Evolutionary conservation across 1,284 basidiomycete genomes (phyloP), one percentile per base, ranked within the genome.

Genomic region (Fomitiporia mediterranea): DNA sequence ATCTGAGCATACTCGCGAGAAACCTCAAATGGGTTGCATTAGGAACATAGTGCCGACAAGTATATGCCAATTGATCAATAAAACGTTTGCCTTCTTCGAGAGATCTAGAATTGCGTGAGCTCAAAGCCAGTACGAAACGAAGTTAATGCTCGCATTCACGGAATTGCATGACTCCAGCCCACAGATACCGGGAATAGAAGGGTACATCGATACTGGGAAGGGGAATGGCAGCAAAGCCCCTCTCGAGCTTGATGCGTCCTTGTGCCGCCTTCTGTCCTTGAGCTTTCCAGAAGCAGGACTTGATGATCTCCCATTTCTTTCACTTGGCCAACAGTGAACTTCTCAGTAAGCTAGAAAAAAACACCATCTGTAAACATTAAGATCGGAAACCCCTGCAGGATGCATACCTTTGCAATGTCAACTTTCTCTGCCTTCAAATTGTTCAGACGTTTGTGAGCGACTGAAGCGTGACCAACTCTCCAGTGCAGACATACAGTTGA

Each of bases 91-190:
- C 76, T 98, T 98, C 83, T 98, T 98, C 49, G 94, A 96, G 19
- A 99, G 78, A n/a, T n/a, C n/a, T n/a, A n/a, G 59, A 27, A 60
- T 30, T 7, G 11, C n/a, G 21, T 46, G 61, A 64, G n/a, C n/a
- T n/a, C n/a, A n/a, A n/a, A n/a, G n/a, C n/a, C n/a, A n/a, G n/a
- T n/a, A n/a, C n/a, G n/a, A n/a, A n/a, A n/a, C n/a, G n/a, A n/a
- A n/a, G n/a, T n/a, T n/a, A n/a, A n/a, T n/a, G n/a, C n/a, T n/a
- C n/a, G 92, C 89, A 94, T 46, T 89, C 89, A 63, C 93, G 84
- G 89, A 96, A 96, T 3, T 93, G 94, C 83, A 98, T 84, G 50
- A 99, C 97, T 70, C 96, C 96, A 28, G 94, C 94, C 97, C 96
- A 95, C 46, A 99, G 82, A 75, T 98, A 98, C 63, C 93, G 88